Percentiles rank a stretch among this genome's conserved stretches.
phyloP scores from a whole-genome alignment of 345 rosid genomes.

The Aquilaria yunnanensis region DNA sequence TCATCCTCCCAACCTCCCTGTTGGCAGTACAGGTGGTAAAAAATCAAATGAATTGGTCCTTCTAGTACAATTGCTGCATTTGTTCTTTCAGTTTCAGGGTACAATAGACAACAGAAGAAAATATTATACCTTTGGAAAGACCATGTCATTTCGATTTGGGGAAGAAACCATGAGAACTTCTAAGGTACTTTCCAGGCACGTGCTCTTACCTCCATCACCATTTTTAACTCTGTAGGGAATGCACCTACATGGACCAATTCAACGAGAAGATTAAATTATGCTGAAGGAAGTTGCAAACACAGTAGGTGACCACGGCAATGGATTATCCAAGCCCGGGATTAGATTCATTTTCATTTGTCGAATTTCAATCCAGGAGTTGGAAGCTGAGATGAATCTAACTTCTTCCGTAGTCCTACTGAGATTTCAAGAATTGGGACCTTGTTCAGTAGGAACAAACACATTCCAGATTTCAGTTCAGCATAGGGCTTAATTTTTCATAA shows the following conservation, averaged over 20 bases:
- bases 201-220: slow-evolving; percentile 26
- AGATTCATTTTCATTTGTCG: not conserved
- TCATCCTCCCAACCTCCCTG: slow-evolving; percentile 99
- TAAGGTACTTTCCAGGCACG: slow-evolving; percentile 30
- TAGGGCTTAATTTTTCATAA: too few species aligned
- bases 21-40: not conserved
- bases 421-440: too few species aligned
- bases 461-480: too few species aligned
- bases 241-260: slow-evolving; percentile 36
- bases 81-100: not conserved
- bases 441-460: too few species aligned
- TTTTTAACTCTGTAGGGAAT: slow-evolving; percentile 61
- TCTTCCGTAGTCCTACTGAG: too few species aligned
- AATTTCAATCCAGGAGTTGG: not conserved
- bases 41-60: not conserved
- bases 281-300: not conserved
- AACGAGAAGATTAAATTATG: not conserved
- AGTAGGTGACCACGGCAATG: not conserved
- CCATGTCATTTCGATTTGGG: slow-evolving; percentile 74
- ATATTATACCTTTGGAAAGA: slow-evolving; percentile 70
- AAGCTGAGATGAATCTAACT: not conserved
- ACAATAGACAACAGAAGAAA: not conserved
- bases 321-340: not conserved
- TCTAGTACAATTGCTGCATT: not conserved
- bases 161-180: slow-evolving; percentile 84